Evolutionary conservation across 1,139 yeast species (phyloP), one percentile per base, ranked within the genome.

Genomic region (Meyerozyma sp.): DNA sequence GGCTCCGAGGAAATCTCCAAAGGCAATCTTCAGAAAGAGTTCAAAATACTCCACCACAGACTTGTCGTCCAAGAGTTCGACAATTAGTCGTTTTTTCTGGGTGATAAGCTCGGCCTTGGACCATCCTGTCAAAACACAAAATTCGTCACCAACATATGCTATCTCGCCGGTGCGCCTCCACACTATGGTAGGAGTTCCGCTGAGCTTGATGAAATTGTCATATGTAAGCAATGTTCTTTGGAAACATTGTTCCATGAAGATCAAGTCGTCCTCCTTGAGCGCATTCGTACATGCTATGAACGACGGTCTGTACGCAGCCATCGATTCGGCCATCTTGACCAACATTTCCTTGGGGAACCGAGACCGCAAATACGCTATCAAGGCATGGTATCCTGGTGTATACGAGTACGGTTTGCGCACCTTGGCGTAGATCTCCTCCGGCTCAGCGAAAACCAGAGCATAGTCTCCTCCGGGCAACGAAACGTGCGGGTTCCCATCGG

Each of bases 161-260:
- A 93, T 87, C 60, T 91, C 96, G 8, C 97, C 96, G 1, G 96
- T 90, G 45, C 98, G 73, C 50, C 98, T 72, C 98, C 98, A 93
- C 5, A 90, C 93, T 25, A 91, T 79, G 0, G 97, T 90, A 0
- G 98, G 98, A 0, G 98, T 91, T 0, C 97, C 97, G 39, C 91
- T 82, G 21, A 85, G 81, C 16, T 82, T 73, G 36, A 93, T 85
- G 59, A 87, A 87, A 59, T 83, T 86, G 52, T 89, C 94, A 61
- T 90, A 93, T 48, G 95, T 96, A 40, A 91, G 66, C 40, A 93
- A 66, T 0, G 98, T 90, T 40, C 98, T 68, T 61, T 93, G 98
- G 66, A 91, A 91, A 55, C 96, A 88, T 65, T 91, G 95, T 57
- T 93, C 98, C 88, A 93, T 90, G 57, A 93, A 93, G 6, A 91